Evolutionary conservation across 2,329 filamentous ascomycete genomes (phyloP).

Genomic region (Epichloe bromicola): DNA sequence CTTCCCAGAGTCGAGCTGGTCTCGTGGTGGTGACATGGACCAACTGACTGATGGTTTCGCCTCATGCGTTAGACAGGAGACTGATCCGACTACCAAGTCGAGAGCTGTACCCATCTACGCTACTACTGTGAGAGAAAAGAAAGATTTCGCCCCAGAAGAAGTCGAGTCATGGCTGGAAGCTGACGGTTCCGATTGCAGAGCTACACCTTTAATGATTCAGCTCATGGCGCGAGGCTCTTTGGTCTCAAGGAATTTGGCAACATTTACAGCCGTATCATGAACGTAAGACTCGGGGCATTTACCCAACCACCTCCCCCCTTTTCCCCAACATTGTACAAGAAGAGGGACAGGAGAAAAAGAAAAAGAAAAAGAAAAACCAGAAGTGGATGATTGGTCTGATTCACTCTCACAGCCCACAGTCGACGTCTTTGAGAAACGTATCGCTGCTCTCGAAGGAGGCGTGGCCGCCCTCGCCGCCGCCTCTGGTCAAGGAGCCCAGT

Average conservation of each 20-base stretch:
- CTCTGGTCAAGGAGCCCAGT: constrained; percentile 84
- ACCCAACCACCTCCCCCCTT: too few species aligned
- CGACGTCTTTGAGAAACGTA: constrained; percentile 91
- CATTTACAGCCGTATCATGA: constrained; percentile 95
- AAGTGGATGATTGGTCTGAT: neutral
- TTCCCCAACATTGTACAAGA: too few species aligned
- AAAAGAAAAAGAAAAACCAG: neutral
- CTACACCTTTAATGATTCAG: constrained; percentile 89
- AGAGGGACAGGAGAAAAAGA: neutral
- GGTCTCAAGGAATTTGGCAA: constrained; percentile 95
- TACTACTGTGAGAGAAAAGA: constrained; percentile 43
- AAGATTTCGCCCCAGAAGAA: neutral
- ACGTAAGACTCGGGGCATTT: constrained; percentile 41
- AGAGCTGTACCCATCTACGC: constrained; percentile 94
- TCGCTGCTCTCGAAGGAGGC: constrained; percentile 90
- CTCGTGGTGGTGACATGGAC: too few species aligned
- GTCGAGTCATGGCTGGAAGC: neutral
- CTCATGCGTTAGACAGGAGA: constrained; percentile 48
- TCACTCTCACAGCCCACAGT: constrained; percentile 56
- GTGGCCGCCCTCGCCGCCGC: constrained; percentile 72
- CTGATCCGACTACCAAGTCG: constrained; percentile 71
- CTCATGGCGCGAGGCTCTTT: constrained; percentile 88
- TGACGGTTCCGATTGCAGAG: constrained; percentile 38
- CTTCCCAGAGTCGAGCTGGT: too few species aligned
- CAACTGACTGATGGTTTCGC: neutral